Base-by-base conservation (phyloP, 1,284 basidiomycete genomes). In the Sphagnurus paluster region DNA sequence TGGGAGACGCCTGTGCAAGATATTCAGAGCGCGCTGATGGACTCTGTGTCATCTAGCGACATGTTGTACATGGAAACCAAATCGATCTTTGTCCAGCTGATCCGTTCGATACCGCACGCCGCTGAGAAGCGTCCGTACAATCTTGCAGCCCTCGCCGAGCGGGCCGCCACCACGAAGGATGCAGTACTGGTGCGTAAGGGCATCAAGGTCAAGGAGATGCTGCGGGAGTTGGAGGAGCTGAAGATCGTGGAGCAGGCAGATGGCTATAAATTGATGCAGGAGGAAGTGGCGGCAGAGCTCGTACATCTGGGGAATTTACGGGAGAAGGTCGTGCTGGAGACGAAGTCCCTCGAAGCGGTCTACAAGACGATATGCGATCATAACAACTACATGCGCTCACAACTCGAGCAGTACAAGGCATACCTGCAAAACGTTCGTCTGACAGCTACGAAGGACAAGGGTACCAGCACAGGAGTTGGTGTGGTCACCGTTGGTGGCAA, bases 51-150 rank as follows among this genome's bases (percentile, higher is more conserved):
- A 17, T 93, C 94, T 47, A 93, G 90, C 63, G 97, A 99, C 70
- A 96, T 99, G 80, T 80, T 98, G 17, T 99, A 98, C 74, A 98
- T 99, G 93, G 97, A 99, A 67, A 91, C 97, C 53, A 99, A 99
- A 74, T 98, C 96, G 16, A 98, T 98, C 63, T 96, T 99, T 63
- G 97, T 99, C 29, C 93, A 98, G 65, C 82, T 99, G 37, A 84
- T 99, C 44, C 93, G 97, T 55, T 98, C 95, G 20, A 84, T 99
- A 52, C 96, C 96, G 0, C 80, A 87, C 44, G 75, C 85, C 1
- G 79, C 84, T 5, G 90, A 94, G 44, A 88, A 89, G 64, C 81
- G 85, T 30, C 96, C 96, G 0, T 90, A 98, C 62, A 87, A 96
- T 62, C 79, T 99, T 17, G 74, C 85, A n/a, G 82, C 77, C 11